Evolutionary conservation across 2,329 filamentous ascomycete species (phyloP), one percentile per base, ranked within the genome.

Genomic region (Fusarium irregulare): DNA sequence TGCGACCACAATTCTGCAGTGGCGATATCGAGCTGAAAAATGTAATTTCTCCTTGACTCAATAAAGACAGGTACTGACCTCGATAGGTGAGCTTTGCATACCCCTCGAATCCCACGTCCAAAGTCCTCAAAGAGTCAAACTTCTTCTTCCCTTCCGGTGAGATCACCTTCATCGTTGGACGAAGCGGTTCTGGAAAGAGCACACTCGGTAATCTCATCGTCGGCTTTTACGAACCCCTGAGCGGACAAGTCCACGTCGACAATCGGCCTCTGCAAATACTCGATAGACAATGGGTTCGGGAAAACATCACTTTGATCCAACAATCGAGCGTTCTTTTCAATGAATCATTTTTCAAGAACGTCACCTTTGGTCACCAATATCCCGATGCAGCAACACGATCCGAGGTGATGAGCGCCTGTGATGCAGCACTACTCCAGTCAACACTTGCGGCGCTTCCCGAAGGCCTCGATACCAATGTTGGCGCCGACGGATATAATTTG

Each of bases 121-220:
- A 80, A 0, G 89, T 91, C 3, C 83, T 98, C 12, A 80, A 86
- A 2, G 80, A 86, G 9, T 87, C 88, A 0, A 89, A 85, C 0
- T 86, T 98, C 65, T 87, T 85, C 69, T 95, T 98, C 60, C 87
- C 89, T 0, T 85, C 91, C 0, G 91, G 92, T 0, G 84, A 92
- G 66, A 89, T 91, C 5, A 93, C 90, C 0, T 98, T 96, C 75
- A 84, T 98, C 4, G 88, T 98, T 51, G 96, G 95, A 0, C 87
- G 86, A 73, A 97, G 93, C 75, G 96, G 96, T 1, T 97, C 93
- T 3, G 95, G 95, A 0, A 98, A 98, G 78, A 97, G 93, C 72
- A 98, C 95, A 0, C 76, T 98, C 2, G 90, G 91, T 2, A 93
- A 93, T 75, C 84, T 98, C 1, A 84, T 98, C 1, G 84, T 94